Evolutionary conservation across 2,329 filamentous ascomycete species (phyloP), one percentile per base, ranked within the genome.

Genomic region (Parastagonospora avenae): DNA sequence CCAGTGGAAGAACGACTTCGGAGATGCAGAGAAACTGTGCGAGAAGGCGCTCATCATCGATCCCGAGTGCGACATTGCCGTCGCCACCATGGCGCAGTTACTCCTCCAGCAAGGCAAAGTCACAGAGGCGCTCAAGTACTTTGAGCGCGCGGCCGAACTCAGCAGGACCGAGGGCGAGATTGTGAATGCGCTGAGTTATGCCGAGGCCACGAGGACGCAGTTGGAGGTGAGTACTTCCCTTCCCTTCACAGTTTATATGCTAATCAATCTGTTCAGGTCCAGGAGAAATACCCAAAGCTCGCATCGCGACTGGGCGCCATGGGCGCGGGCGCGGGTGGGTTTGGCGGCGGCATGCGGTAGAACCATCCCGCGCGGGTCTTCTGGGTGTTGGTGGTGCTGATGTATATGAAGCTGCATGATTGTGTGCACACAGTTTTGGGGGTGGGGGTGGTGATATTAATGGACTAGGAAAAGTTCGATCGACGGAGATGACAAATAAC

Each of bases 71-170:
- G 94, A 99, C 69, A 99, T 99, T 70, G 94, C 94, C 36, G 94
- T 99, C 36, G 94, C 94, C 46, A 99, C 94, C 47, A 97, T 99
- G 91, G 94, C 94, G 9, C 94, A 99, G 77, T 85, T 99, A 36
- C 87, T 99, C 45, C 85, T 99, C 31, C 94, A 99, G 76, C 94
- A 97, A 80, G 94, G 94, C 75, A 97, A 97, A 80, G 93, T 99
- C 51, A 90, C 89, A 31, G 91, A 97, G 57, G 94, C 94, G 0
- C 86, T 99, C 60, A 91, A 89, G 76, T 97, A 97, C 81, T 99
- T 99, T 72, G 92, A 97, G 81, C 89, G 91, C 54, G 94, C 94
- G 2, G 94, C 93, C 27, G 92, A 97, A 78, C 86, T 99, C 46
- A 92, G 92, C 40, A 84, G 94, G 65, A 99, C 94, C 30, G 93